These are phyloP conservation scores for Globisporangium irregulare DNA, from an alignment of 352 stramenopile genomes.

Conservation along the genomic window DNA sequence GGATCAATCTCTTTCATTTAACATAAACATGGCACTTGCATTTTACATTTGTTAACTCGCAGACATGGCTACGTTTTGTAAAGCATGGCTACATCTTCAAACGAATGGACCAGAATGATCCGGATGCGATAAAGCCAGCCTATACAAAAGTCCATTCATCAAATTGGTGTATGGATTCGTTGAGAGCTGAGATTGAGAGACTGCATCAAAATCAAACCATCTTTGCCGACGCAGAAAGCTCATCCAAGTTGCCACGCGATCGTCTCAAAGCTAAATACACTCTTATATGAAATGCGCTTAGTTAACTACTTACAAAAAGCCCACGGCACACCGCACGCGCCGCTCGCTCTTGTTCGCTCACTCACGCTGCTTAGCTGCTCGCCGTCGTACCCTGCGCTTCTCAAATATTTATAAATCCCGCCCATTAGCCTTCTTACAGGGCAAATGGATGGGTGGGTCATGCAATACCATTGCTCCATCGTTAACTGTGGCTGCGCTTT, in stretches of 20 bases:
- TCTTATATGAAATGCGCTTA: conserved; percentile 3
- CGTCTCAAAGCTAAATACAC: conserved; percentile 4
- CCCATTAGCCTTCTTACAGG: neutral
- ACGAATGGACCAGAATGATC: neutral
- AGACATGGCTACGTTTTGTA: neutral
- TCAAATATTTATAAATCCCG: conserved; percentile 8
- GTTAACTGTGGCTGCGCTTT: conserved; percentile 6
- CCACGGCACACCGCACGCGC: neutral
- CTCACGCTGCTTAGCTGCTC: neutral
- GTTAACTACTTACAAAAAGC: neutral
- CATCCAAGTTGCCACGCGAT: neutral
- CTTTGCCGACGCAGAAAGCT: neutral
- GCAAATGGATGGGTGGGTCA: neutral
- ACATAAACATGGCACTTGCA: neutral
- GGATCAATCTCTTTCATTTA: conserved; percentile 4
- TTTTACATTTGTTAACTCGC: neutral
- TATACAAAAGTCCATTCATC: neutral
- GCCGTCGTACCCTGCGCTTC: neutral
- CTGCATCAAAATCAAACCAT: neutral
- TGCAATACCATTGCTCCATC: neutral
- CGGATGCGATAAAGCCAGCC: neutral
- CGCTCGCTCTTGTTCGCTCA: neutral
- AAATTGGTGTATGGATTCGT: neutral
- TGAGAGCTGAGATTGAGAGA: too few species aligned
- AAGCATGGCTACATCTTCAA: conserved; percentile 2